phyloP scores from a whole-genome alignment of 2,329 filamentous ascomycete species.

The Xylariaceae sp. region DNA sequence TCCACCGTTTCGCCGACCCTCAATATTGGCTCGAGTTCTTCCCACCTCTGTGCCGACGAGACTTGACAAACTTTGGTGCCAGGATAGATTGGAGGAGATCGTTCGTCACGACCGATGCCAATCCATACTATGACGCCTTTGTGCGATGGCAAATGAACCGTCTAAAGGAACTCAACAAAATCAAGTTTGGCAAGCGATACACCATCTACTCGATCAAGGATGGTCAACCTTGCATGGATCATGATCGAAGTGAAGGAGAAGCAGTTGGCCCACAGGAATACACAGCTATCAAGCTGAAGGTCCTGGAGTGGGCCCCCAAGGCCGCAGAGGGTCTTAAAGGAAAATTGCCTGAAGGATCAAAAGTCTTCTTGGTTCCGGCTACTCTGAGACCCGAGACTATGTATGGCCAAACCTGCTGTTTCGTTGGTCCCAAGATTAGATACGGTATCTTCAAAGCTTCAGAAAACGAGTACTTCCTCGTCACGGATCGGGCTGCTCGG shows the following conservation, averaged over 20 bases:
- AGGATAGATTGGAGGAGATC: slow-evolving; percentile 90
- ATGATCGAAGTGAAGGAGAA: slow-evolving; percentile 77
- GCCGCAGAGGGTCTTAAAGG: slow-evolving; percentile 68
- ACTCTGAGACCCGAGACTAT: slow-evolving; percentile 95
- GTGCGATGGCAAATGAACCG: slow-evolving; percentile 97
- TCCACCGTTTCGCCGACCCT: slow-evolving; percentile 90
- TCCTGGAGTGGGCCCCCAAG: slow-evolving; percentile 80
- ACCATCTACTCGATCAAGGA: slow-evolving; percentile 92
- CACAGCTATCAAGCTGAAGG: slow-evolving; percentile 84
- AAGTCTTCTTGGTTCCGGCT: slow-evolving; percentile 85
- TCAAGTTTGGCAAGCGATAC: slow-evolving; percentile 89
- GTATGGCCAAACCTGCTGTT: slow-evolving; percentile 97
- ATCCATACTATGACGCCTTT: slow-evolving; percentile 95
- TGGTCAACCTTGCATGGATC: slow-evolving; percentile 82
- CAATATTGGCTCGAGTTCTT: slow-evolving; percentile 90
- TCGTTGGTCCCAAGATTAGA: slow-evolving; percentile 82
- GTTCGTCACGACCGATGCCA: slow-evolving; percentile 92
- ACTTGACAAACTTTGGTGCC: slow-evolving; percentile 79
- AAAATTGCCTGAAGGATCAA: slow-evolving; percentile 73
- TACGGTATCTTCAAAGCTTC: slow-evolving; percentile 75
- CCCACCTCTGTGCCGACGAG: slow-evolving; percentile 72
- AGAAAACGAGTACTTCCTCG: slow-evolving; percentile 74
- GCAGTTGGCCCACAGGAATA: slow-evolving; percentile 87
- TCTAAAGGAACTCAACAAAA: slow-evolving; percentile 83
- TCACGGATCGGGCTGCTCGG: slow-evolving; percentile 79